Base-by-base conservation (phyloP, 2,329 filamentous ascomycete genomes). In the Fusarium mexicanum region DNA sequence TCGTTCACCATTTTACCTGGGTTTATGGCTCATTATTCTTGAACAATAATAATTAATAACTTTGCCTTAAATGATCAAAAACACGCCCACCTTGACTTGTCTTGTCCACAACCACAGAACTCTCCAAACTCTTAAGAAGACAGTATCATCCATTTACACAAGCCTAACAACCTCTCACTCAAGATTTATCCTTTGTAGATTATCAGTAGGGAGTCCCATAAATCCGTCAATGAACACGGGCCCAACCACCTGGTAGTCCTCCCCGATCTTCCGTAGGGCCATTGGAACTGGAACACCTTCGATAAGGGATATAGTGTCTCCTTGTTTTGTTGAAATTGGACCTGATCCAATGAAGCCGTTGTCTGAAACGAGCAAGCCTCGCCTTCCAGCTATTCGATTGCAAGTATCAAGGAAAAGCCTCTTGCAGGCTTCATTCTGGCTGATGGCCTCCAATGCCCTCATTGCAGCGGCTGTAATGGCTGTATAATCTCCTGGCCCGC, bases 1-100 rank as follows among this genome's bases (percentile, higher is more conserved):
- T 40, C 5, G 0, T 22, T 22, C 2, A 14, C 1, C 38, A 8
- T 40, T 22, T 4, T 22, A 5, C 7, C 6, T 11, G 1, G 10
- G 5, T 17, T 6, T 3, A 24, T 22, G 13, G 8, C 18, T 47
- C 1, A 47, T 29, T 8, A 6, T 22, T 22, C 26, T 20, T 47
- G 13, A 10, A 20, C 4, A 7, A 47, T 22, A 0, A 16, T 33
- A 22, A 10, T 20, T 26, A 13, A 26, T 46, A 26, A 17, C 17
- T 13, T 26, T 5, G 5, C 43, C 17, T 26, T 3, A 46, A 8
- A 26, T 6, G 5, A 4, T 26, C 18, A 20, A 6, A 46, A 0
- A 20, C 12, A 26, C 12, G 24, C 44, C 11, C 6, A 26, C 17
- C 8, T 14, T 18, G 4, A 20, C 24, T 8, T 14, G 4, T 26